Conservation (phyloP, 176 grass and related monocot genomes). For the Eragrostis curvula region DNA sequence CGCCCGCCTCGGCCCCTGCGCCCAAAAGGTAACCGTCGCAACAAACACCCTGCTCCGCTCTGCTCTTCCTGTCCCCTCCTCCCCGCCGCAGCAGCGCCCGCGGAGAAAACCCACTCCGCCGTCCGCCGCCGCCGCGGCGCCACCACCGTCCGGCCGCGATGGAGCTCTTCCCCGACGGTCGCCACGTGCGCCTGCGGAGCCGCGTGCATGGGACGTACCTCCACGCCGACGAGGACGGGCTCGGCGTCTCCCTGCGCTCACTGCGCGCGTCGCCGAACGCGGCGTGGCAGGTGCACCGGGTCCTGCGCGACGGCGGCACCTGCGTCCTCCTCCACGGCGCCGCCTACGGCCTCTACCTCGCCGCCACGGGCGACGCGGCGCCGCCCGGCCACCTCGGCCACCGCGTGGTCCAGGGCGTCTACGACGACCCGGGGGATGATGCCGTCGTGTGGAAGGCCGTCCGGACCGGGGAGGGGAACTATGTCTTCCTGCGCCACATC, state of each 20-base stretch:
- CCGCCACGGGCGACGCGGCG: neutral
- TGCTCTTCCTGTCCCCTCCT: neutral
- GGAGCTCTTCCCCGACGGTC: constrained; percentile 21
- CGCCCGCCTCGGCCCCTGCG: neutral
- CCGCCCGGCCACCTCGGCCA: neutral
- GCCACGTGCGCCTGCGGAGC: constrained; percentile 33
- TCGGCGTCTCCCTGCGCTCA: neutral
- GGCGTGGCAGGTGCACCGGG: constrained; percentile 28
- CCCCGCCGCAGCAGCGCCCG: neutral
- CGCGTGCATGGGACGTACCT: constrained; percentile 22
- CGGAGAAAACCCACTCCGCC: neutral
- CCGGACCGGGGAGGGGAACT: neutral
- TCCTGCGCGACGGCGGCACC: neutral
- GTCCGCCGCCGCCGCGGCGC: neutral
- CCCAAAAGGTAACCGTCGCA: constrained; percentile 18
- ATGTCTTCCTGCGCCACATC: neutral
- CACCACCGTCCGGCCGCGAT: neutral
- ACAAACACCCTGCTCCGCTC: neutral
- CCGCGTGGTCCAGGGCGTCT: neutral
- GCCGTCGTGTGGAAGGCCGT: neutral
- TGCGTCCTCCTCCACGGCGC: neutral
- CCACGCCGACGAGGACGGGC: constrained; percentile 16
- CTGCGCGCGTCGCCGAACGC: neutral
- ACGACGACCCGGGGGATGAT: neutral
- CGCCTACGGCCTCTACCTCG: neutral